Evolutionary conservation across 108 stramenopile genomes (phyloP).

Genomic region (Cyclotella distinguenda): DNA sequence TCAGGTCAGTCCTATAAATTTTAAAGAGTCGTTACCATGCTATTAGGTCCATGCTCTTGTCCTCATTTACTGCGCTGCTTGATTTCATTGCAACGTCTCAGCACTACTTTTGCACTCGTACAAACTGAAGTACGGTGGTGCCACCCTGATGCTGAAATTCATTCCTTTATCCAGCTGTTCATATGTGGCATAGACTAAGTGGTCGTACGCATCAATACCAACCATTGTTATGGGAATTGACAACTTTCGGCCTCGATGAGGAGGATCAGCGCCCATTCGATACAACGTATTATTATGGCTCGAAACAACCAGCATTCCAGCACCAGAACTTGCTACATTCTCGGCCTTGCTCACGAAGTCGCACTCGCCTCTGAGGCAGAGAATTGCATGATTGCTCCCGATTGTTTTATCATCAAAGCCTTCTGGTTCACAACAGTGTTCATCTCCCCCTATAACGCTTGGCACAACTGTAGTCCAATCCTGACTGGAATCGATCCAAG

Average conservation of each 20-base stretch:
- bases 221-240: constrained; percentile 14
- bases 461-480: constrained; percentile 25
- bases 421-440: constrained; percentile 5
- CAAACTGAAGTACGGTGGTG: constrained; percentile 1
- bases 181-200: constrained; percentile 7
- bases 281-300: constrained; percentile 17
- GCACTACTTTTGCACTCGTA: not conserved
- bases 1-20: too few relatives aligned
- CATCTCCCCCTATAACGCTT: constrained; percentile 15
- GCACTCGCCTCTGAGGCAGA: constrained; percentile 33
- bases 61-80: too few relatives aligned
- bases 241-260: constrained; percentile 9
- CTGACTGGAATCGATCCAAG: constrained; percentile 10
- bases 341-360: constrained; percentile 36
- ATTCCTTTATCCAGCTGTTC: constrained; percentile 6
- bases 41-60: too few relatives aligned
- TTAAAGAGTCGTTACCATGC: too few relatives aligned
- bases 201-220: not conserved
- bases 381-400: not conserved
- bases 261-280: constrained; percentile 26
- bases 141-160: constrained; percentile 2
- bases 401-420: constrained; percentile 8
- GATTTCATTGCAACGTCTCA: not conserved
- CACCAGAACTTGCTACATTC: constrained; percentile 23
- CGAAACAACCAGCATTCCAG: constrained; percentile 26